Conservation (phyloP, 768 basidiomycete species). For the Trametes coccinea region DNA sequence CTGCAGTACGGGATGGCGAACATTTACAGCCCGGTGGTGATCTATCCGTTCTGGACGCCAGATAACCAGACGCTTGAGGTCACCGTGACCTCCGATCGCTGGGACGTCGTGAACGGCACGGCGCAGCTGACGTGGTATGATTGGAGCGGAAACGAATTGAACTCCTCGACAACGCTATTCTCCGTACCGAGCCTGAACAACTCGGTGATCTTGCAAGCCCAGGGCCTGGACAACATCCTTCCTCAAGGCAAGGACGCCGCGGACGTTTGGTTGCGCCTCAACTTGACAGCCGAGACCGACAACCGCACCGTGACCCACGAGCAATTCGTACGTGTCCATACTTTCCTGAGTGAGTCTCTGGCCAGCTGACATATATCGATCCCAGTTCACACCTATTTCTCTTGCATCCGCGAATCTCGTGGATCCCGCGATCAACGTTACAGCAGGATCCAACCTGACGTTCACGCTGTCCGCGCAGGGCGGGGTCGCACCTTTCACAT, state of each 20-base stretch:
- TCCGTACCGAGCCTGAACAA: conserved; percentile 52
- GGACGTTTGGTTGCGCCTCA: conserved; percentile 54
- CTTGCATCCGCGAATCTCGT: conserved; percentile 47
- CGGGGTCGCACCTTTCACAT: conserved; percentile 58
- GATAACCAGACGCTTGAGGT: conserved; percentile 49
- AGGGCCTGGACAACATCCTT: conserved; percentile 47
- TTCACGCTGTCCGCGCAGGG: conserved; percentile 55
- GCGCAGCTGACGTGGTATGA: conserved; percentile 60
- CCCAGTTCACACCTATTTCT: conserved; percentile 53
- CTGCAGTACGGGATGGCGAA: conserved; percentile 51
- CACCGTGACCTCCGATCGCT: conserved; percentile 53
- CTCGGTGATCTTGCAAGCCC: conserved; percentile 41
- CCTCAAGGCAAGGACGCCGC: conserved; percentile 41
- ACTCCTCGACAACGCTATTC: conserved; percentile 41
- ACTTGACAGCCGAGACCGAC: conserved; percentile 45
- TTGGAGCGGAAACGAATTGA: conserved; percentile 47
- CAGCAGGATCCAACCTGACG: conserved; percentile 35
- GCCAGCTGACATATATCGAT: not conserved
- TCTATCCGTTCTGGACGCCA: conserved; percentile 59
- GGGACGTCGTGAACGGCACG: conserved; percentile 45
- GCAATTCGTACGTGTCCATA: conserved; percentile 45
- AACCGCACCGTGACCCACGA: conserved; percentile 48
- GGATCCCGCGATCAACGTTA: conserved; percentile 49
- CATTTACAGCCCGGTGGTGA: conserved; percentile 47
- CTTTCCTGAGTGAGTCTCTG: no score